Percentiles rank a stretch among this genome's conserved stretches.
Evolutionary conservation across 257 asterid genomes (phyloP).

Genomic region (Nemophila menziesii): DNA sequence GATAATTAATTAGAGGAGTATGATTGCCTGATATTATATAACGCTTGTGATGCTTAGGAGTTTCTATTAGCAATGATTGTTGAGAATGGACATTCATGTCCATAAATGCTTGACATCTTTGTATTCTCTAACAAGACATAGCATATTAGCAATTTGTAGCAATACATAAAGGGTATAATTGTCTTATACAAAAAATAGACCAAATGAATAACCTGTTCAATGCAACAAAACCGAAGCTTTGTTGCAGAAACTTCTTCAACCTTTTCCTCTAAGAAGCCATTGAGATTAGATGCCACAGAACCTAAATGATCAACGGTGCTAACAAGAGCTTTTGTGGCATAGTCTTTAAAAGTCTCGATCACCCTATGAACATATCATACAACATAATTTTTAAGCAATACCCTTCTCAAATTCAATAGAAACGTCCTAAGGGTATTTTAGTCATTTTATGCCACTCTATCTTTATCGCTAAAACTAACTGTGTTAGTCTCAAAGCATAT

Average conservation of each 20-base stretch:
- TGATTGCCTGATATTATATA: constrained; percentile 1
- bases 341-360: constrained; percentile 51
- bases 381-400: no score
- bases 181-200: background rate
- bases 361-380: constrained; percentile 24
- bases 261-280: constrained; percentile 44
- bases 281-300: constrained; percentile 53
- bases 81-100: background rate
- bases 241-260: constrained; percentile 38
- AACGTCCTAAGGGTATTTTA: no score
- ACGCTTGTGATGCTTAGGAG: background rate
- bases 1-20: background rate
- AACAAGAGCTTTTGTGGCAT: constrained; percentile 49
- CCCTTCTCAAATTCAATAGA: background rate
- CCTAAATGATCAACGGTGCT: constrained; percentile 82
- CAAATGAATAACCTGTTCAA: constrained; percentile 46
- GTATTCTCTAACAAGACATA: background rate
- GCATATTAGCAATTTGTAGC: background rate
- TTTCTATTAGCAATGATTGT: constrained; percentile 1
- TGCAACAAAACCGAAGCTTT: constrained; percentile 31
- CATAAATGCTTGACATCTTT: background rate
- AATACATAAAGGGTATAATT: background rate
- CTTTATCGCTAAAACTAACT: no score
- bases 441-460: no score
- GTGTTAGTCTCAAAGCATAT: no score